Conservation (phyloP, 306 rosid genomes). For the Vicia faba region DNA sequence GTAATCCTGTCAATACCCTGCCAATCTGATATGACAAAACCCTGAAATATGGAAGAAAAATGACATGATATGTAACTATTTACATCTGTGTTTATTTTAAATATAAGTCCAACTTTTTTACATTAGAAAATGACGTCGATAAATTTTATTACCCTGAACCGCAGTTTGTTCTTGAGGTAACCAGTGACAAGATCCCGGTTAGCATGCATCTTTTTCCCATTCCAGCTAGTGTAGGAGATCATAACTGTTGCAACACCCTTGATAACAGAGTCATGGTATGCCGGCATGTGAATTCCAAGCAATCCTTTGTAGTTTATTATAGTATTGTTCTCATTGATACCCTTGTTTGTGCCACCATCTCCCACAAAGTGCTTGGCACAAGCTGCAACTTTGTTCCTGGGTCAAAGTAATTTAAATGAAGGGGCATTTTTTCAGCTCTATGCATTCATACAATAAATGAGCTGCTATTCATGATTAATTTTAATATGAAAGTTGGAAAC, state of each 20-base stretch:
- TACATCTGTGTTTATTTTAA: not conserved
- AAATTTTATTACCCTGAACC: constrained; percentile 41
- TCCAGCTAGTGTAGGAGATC: constrained; percentile 54
- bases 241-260: constrained; percentile 52
- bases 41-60: constrained; percentile 38
- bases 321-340: constrained; percentile 90
- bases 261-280: constrained; percentile 45
- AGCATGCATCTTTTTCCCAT: constrained; percentile 51
- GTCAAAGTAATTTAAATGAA: constrained; percentile 28
- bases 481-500: not conserved
- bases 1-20: constrained; percentile 51
- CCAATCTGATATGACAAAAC: constrained; percentile 54
- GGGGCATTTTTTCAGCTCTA: constrained; percentile 17
- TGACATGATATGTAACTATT: constrained; percentile 5
- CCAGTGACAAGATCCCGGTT: constrained; percentile 42
- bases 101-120: not conserved
- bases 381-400: constrained; percentile 87
- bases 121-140: not conserved
- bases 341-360: constrained; percentile 91
- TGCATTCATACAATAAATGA: constrained; percentile 3
- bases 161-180: constrained; percentile 46
- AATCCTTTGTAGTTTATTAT: constrained; percentile 57
- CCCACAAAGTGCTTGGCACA: constrained; percentile 96
- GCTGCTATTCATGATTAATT: not conserved
- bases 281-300: constrained; percentile 51